Percentiles rank a stretch among this genome's conserved stretches.
These are phyloP conservation scores for Candida dajiaensis DNA, from an alignment of 805 yeast genomes.

Conservation along the genomic window DNA sequence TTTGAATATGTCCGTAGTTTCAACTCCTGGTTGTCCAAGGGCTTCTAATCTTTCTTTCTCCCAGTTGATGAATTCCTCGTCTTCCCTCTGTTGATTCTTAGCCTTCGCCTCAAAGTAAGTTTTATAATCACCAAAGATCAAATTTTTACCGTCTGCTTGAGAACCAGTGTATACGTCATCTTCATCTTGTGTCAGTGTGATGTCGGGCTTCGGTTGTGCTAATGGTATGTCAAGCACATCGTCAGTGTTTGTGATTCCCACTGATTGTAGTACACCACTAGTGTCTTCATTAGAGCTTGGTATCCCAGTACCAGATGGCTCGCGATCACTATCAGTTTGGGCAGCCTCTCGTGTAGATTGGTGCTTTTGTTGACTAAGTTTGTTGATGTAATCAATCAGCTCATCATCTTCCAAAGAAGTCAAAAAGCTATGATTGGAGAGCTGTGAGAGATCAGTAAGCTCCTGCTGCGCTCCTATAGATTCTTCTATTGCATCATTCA, in stretches of 20 bases:
- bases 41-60: constrained; percentile 30
- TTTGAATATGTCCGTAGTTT: constrained; percentile 39
- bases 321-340: not conserved
- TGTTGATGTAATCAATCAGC: constrained; percentile 31
- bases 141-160: not conserved
- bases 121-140: constrained; percentile 59
- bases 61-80: constrained; percentile 45
- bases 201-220: constrained; percentile 4
- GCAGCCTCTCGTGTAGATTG: not conserved
- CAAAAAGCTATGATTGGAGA: constrained; percentile 13
- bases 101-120: constrained; percentile 59
- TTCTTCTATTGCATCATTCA: not conserved
- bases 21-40: constrained; percentile 1
- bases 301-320: not conserved
- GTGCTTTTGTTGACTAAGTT: constrained; percentile 23
- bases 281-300: not conserved
- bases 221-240: constrained; percentile 3
- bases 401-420: constrained; percentile 34
- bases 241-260: not conserved
- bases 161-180: not conserved
- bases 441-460: constrained; percentile 4
- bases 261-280: not conserved
- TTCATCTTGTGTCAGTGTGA: not conserved
- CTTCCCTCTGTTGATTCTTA: constrained; percentile 55
- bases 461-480: not conserved